Percentiles rank a stretch among this genome's conserved stretches.
These are phyloP conservation scores for Neoscytalidium dimidiatum DNA, from an alignment of 2,329 filamentous ascomycete genomes.

Conservation along the genomic window DNA sequence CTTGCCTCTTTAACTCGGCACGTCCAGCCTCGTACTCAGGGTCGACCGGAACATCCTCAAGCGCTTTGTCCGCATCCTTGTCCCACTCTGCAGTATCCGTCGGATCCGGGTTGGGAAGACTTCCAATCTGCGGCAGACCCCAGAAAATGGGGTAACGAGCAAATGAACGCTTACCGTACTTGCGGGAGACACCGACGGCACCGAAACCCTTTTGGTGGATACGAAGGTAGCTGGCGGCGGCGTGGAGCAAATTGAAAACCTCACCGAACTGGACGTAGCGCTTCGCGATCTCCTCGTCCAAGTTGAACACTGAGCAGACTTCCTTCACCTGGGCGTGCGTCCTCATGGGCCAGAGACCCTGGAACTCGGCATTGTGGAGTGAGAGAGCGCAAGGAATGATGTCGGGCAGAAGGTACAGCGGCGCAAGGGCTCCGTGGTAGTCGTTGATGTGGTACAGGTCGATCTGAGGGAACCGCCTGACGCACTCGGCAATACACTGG, in stretches of 20 bases:
- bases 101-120: constrained; percentile 65
- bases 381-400: constrained; percentile 65
- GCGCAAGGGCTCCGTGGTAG: constrained; percentile 64
- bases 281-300: constrained; percentile 57
- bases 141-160: constrained; percentile 71
- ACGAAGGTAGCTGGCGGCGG: constrained; percentile 66
- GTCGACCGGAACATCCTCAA: constrained; percentile 51
- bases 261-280: constrained; percentile 69
- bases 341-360: constrained; percentile 66
- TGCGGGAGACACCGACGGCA: constrained; percentile 67
- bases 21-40: constrained; percentile 56
- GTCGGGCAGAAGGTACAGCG: constrained; percentile 64
- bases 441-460: constrained; percentile 68
- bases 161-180: constrained; percentile 67
- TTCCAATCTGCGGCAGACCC: constrained; percentile 63
- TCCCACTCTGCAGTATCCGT: constrained; percentile 65
- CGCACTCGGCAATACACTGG: constrained; percentile 65
- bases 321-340: constrained; percentile 57
- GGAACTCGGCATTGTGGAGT: constrained; percentile 70
- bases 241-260: constrained; percentile 68
- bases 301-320: constrained; percentile 61
- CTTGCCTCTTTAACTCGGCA: constrained; percentile 58
- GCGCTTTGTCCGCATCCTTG: constrained; percentile 44
- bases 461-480: constrained; percentile 58
- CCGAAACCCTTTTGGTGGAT: constrained; percentile 69